Conservation (phyloP, 371 early-diverging fungal genomes). For the Fennellomyces sp. region DNA sequence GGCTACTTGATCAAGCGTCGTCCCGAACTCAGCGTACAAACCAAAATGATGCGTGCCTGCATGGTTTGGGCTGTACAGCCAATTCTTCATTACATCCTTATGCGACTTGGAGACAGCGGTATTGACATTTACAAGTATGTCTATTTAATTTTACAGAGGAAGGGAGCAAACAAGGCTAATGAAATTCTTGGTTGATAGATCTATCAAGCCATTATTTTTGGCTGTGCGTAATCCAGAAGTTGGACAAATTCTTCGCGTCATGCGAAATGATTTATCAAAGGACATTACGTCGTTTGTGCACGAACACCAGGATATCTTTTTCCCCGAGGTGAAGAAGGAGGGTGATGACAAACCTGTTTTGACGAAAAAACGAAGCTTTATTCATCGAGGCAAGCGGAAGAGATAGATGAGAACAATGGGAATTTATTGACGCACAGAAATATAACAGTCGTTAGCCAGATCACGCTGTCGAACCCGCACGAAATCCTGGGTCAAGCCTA, state of each 20-base stretch:
- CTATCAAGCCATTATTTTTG: constrained; percentile 85
- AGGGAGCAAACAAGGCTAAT: neutral
- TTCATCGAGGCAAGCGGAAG: neutral
- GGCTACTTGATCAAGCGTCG: constrained; percentile 44
- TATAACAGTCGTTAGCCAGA: neutral
- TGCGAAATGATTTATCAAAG: constrained; percentile 32
- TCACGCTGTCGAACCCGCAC: neutral
- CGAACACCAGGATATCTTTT: constrained; percentile 13
- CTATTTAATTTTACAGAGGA: neutral
- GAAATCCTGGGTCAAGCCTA: neutral
- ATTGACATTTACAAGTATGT: constrained; percentile 79
- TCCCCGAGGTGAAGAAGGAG: neutral
- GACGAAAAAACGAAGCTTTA: neutral
- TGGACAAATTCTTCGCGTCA: constrained; percentile 30
- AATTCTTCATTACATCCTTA: constrained; percentile 75
- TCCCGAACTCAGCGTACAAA: constrained; percentile 21
- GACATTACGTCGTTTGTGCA: constrained; percentile 34
- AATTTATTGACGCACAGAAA: neutral
- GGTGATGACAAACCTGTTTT: neutral
- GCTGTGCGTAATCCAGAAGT: constrained; percentile 60
- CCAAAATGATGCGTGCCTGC: constrained; percentile 36
- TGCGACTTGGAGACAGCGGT: constrained; percentile 87
- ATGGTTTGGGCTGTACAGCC: constrained; percentile 64
- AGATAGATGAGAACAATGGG: neutral
- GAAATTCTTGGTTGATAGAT: constrained; percentile 35